These are phyloP conservation scores for Balakata baccata DNA, from an alignment of 345 rosid species.

Conservation along the genomic window DNA sequence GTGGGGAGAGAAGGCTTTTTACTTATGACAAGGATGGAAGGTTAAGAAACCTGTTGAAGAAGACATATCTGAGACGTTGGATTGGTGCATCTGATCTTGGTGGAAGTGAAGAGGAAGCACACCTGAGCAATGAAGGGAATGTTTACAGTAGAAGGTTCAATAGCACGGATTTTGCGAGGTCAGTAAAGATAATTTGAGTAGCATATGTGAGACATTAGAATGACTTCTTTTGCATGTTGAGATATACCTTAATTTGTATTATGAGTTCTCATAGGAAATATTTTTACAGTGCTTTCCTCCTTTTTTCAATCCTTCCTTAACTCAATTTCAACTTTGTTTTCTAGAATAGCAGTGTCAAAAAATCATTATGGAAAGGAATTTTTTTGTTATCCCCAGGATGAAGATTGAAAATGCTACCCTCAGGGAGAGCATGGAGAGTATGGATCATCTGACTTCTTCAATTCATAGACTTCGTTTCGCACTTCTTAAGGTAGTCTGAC, in stretches of 20 bases:
- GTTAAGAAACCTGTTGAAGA: constrained; percentile 72
- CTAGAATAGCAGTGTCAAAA: too few relatives aligned
- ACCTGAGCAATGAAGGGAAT: constrained; percentile 38
- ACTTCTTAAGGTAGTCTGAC: constrained; percentile 65
- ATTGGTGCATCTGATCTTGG: constrained; percentile 46
- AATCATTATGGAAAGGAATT: neutral
- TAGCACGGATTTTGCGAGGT: constrained; percentile 77
- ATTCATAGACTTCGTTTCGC: constrained; percentile 78
- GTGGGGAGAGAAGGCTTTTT: constrained; percentile 31
- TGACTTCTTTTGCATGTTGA: constrained; percentile 1
- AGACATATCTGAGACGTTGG: constrained; percentile 80
- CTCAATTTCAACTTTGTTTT: neutral
- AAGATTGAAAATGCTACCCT: constrained; percentile 86
- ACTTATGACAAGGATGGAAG: constrained; percentile 62
- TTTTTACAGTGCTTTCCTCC: neutral
- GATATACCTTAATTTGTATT: neutral
- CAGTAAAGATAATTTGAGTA: constrained; percentile 16
- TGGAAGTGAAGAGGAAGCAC: constrained; percentile 46
- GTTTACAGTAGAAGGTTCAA: constrained; percentile 27
- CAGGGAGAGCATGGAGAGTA: constrained; percentile 78
- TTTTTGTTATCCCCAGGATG: constrained; percentile 42
- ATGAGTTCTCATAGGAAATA: constrained; percentile 4
- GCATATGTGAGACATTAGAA: neutral
- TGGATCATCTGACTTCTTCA: constrained; percentile 74
- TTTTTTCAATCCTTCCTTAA: neutral